Percentiles rank a stretch among this genome's conserved stretches.
phyloP scores from a whole-genome alignment of 1,284 basidiomycete genomes.

The Lentinus polychrous region DNA sequence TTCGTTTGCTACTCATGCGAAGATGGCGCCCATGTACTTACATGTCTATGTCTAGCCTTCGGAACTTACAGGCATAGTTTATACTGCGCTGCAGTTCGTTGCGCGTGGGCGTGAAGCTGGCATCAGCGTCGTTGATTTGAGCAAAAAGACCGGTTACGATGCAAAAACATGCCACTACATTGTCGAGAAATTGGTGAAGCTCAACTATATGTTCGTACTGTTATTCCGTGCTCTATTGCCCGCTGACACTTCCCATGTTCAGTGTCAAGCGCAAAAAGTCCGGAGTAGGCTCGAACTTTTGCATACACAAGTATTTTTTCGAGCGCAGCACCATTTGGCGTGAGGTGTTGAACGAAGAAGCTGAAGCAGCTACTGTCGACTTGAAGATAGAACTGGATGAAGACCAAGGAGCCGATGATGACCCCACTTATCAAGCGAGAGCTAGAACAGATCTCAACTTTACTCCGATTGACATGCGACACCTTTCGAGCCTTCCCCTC shows the following conservation, averaged over 20 bases:
- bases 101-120: constrained; percentile 74
- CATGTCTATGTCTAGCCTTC: constrained; percentile 43
- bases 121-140: constrained; percentile 72
- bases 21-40: no score
- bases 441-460: constrained; percentile 39
- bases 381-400: constrained; percentile 21
- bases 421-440: constrained; percentile 30
- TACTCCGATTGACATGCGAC: constrained; percentile 66
- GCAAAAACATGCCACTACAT: constrained; percentile 88
- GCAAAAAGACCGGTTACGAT: constrained; percentile 76
- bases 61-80: constrained; percentile 78
- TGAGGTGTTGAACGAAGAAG: constrained; percentile 62
- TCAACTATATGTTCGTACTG: constrained; percentile 67
- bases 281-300: constrained; percentile 70
- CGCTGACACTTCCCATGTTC: constrained; percentile 4
- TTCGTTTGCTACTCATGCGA: neutral
- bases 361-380: constrained; percentile 29
- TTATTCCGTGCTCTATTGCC: neutral
- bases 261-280: constrained; percentile 71
- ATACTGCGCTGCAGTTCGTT: constrained; percentile 81
- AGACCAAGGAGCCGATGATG: constrained; percentile 26
- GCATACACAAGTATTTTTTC: constrained; percentile 74
- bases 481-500: constrained; percentile 65
- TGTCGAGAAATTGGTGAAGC: constrained; percentile 63
- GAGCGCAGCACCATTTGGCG: constrained; percentile 66